Conservation (phyloP, 176 grass and related monocot genomes). For the Phragmites australis region DNA sequence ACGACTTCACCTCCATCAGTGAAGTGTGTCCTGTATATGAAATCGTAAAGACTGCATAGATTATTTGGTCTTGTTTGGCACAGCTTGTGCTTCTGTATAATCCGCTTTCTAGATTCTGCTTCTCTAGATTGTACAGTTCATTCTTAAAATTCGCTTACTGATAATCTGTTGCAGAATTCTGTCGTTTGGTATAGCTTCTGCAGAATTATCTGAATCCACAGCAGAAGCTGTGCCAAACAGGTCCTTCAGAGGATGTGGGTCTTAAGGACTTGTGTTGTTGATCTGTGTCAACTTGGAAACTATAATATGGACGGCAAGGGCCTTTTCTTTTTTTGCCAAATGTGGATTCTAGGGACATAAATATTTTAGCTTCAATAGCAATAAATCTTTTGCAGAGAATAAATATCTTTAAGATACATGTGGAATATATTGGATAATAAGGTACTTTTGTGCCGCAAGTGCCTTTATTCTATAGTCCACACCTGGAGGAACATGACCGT, state of each 20-base stretch:
- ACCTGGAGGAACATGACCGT: slow-evolving; percentile 9
- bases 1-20: not conserved
- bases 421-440: slow-evolving; percentile 28
- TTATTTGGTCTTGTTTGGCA: slow-evolving; percentile 30
- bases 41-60: not conserved
- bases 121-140: too few relatives aligned
- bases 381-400: slow-evolving; percentile 43
- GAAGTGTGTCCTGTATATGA: not conserved
- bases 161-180: too few relatives aligned
- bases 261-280: not conserved
- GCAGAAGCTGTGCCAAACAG: too few relatives aligned
- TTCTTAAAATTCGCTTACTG: too few relatives aligned
- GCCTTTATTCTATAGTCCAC: slow-evolving; percentile 29
- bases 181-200: too few relatives aligned
- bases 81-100: too few relatives aligned
- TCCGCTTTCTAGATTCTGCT: too few relatives aligned
- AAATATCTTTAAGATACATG: slow-evolving; percentile 45
- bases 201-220: too few relatives aligned
- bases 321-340: slow-evolving; percentile 50
- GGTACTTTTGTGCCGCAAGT: slow-evolving; percentile 28
- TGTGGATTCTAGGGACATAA: slow-evolving; percentile 40
- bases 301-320: slow-evolving; percentile 26
- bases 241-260: too few relatives aligned
- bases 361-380: not conserved
- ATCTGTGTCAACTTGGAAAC: not conserved